Evolutionary conservation across 1,284 basidiomycete genomes (phyloP), one percentile per base, ranked within the genome.

Genomic region (Cryptococcus neoformans): DNA sequence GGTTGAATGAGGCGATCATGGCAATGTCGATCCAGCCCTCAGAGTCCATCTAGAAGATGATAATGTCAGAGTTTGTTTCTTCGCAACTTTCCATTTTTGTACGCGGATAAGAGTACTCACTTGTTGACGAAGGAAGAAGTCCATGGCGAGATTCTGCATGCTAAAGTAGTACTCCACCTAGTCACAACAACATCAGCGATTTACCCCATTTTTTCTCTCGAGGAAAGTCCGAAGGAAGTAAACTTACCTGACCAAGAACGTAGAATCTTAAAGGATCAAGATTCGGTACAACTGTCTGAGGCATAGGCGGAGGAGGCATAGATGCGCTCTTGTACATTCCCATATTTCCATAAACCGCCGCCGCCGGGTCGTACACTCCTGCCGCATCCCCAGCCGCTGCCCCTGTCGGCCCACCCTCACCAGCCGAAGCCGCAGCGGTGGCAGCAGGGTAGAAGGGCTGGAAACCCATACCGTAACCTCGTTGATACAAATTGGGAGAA

Each of bases 141-240:
- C 92, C 73, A 85, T 84, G 16, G 84, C 87, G 78, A 95, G 81
- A 72, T 94, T 94, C 68, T 94, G 86, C 58, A 86, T 82, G 68
- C 89, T 90, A 61, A 94, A 81, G 78, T 93, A 94, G 74, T 91
- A 94, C 76, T 94, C 92, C 57, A 28, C 28, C 76, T 93, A 59
- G 11, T 44, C 38, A 28, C 4, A 34, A 49, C n/a, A 35, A 48
- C 53, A 39, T 37, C 34, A 49, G 34, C 44, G n/a, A 8, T 14
- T 9, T 11, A 7, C 11, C 34, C 9, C 35, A 12, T 34, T 8
- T 3, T 3, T 44, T 36, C 38, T 28, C 28, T 28, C 28, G 28
- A 28, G 28, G 10, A 44, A 12, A 6, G 39, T 17, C 42, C 42
- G 50, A 34, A 16, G 16, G 14, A 42, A 59, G 70, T 51, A 28